Evolutionary conservation across 1,284 basidiomycete species (phyloP), one percentile per base, ranked within the genome.

Genomic region (Ceratobasidium sp.): DNA sequence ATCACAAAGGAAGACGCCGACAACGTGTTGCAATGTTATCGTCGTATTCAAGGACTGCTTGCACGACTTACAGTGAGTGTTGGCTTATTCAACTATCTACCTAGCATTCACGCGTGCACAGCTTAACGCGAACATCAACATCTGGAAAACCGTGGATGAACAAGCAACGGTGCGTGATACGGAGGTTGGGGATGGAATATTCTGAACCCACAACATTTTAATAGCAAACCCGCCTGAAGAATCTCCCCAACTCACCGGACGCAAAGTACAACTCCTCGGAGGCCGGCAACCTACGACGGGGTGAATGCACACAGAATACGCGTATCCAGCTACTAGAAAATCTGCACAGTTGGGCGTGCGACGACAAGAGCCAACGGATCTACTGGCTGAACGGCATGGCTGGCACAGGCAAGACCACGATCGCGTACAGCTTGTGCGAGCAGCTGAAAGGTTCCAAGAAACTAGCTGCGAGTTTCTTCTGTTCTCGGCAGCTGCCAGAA

Each of bases 331-430:
- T 63, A 11, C 43, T 63, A 2, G 14, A 34, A 1, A 2, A 43
- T 14, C 34, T 63, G 22, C 8, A 46, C 16, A 9, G 8, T 1
- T 63, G 61, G 61, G 31, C 39, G n/a, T 2, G 41, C 4, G 61
- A 63, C 22, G 16, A n/a, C 43, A 63, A 63, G n/a, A 14, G 31
- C 11, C n/a, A 34, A 14, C 43, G 16, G 24, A 24, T 63, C 16
- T 63, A 46, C 61, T 63, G 61, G 61, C 31, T 63, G n/a, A 49
- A 65, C 46, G 63, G n/a, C n/a, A n/a, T n/a, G n/a, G n/a, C n/a
- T n/a, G n/a, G n/a, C n/a, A n/a, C n/a, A n/a, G n/a, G n/a, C 41
- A 65, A 65, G 29, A 65, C 63, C 11, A 65, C 63, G 0, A 65
- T 65, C n/a, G 63, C 63, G 14, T 65, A 65, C 16, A 65, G 63